Conservation (phyloP, 2,329 filamentous ascomycete species). For the Diaporthe nobilis region DNA sequence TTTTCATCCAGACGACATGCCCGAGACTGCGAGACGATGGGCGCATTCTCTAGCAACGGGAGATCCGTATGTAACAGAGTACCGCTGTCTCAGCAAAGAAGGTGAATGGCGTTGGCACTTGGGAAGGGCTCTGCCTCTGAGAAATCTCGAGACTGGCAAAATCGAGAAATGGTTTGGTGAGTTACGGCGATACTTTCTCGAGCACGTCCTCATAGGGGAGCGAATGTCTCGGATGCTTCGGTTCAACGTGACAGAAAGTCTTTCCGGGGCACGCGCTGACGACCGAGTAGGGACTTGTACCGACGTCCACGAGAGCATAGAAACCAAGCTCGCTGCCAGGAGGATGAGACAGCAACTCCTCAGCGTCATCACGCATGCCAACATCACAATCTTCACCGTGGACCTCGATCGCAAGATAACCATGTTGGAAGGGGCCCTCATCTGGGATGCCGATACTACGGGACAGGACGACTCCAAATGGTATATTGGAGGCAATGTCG, state of each 20-base stretch:
- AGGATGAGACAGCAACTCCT: slow-evolving; percentile 78
- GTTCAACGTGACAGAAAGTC: background rate
- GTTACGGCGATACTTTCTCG: slow-evolving; percentile 26
- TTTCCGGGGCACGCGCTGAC: background rate
- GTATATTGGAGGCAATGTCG: slow-evolving; percentile 57
- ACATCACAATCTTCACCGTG: slow-evolving; percentile 82
- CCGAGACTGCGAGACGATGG: slow-evolving; percentile 70
- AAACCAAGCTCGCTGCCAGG: slow-evolving; percentile 76
- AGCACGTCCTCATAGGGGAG: background rate
- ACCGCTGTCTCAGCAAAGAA: slow-evolving; percentile 75
- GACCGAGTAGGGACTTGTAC: slow-evolving; percentile 72
- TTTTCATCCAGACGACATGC: slow-evolving; percentile 80
- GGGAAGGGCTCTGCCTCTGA: slow-evolving; percentile 78
- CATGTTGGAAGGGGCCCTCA: slow-evolving; percentile 78
- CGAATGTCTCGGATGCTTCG: background rate
- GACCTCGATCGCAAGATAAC: slow-evolving; percentile 73
- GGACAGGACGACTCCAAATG: slow-evolving; percentile 48
- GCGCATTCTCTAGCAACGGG: slow-evolving; percentile 74
- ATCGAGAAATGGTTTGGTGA: slow-evolving; percentile 84
- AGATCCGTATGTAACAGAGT: slow-evolving; percentile 78
- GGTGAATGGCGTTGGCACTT: slow-evolving; percentile 87
- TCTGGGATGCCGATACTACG: slow-evolving; percentile 59
- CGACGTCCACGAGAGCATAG: slow-evolving; percentile 82
- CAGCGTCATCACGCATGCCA: slow-evolving; percentile 80
- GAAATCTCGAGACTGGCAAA: slow-evolving; percentile 73